These are phyloP conservation scores for Mycena vitilis DNA, from an alignment of 768 basidiomycete genomes.

Conservation along the genomic window DNA sequence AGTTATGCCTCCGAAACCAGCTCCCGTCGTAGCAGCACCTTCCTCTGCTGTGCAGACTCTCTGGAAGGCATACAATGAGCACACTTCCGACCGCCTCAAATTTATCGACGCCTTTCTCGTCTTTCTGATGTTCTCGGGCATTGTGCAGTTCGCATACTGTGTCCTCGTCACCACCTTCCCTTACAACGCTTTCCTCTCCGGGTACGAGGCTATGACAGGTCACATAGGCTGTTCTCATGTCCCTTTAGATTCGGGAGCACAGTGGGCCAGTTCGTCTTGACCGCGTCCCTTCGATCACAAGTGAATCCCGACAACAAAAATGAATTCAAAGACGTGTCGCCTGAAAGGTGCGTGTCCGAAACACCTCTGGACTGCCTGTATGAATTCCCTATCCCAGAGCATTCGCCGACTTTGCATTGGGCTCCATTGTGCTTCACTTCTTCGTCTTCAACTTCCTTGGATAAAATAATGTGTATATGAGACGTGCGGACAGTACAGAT, in stretches of 20 bases:
- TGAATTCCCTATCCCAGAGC: slow-evolving; percentile 65
- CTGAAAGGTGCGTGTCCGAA: slow-evolving; percentile 78
- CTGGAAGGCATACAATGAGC: slow-evolving; percentile 80
- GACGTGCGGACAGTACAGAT: slow-evolving; percentile 23
- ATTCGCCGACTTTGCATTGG: slow-evolving; percentile 95
- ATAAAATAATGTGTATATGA: slow-evolving; percentile 51
- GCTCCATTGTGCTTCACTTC: slow-evolving; percentile 96
- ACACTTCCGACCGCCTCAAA: slow-evolving; percentile 88
- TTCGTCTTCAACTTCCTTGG: slow-evolving; percentile 99
- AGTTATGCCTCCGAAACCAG: slow-evolving; percentile 37
- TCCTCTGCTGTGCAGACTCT: slow-evolving; percentile 64
- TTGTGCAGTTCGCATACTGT: slow-evolving; percentile 93
- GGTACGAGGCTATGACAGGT: slow-evolving; percentile 65
- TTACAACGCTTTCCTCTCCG: slow-evolving; percentile 96
- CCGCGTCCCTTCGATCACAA: slow-evolving; percentile 92
- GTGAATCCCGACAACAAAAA: slow-evolving; percentile 86
- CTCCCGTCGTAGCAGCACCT: slow-evolving; percentile 42
- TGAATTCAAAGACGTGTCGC: slow-evolving; percentile 92
- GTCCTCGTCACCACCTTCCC: slow-evolving; percentile 92
- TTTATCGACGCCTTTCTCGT: slow-evolving; percentile 93
- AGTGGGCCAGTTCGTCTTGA: slow-evolving; percentile 96
- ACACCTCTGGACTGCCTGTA: background rate
- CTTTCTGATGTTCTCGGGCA: slow-evolving; percentile 92
- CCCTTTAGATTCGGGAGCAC: slow-evolving; percentile 85
- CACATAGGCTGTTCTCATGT: slow-evolving; percentile 3